phyloP scores from a whole-genome alignment of 2,329 filamentous ascomycete species.

The Pseudogymnoascus destructans region DNA sequence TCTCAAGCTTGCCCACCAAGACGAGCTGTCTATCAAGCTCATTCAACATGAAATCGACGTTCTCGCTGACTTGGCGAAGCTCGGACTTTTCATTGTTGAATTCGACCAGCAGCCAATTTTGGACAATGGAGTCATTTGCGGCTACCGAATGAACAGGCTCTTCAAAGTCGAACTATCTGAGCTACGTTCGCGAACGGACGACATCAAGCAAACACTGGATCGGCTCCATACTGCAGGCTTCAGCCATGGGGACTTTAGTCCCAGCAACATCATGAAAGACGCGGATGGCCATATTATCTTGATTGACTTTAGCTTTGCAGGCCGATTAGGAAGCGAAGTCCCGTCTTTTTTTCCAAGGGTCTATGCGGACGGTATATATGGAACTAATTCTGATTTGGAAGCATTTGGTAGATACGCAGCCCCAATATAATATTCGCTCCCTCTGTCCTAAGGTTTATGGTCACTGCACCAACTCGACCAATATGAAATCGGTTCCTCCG shows the following conservation, averaged over 20 bases:
- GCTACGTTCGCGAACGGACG: constrained; percentile 13
- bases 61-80: constrained; percentile 12
- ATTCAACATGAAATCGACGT: constrained; percentile 15
- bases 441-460: too few relatives aligned
- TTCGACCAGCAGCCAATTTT: constrained; percentile 13
- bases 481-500: too few relatives aligned
- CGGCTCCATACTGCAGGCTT: constrained; percentile 13
- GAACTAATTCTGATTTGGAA: too few relatives aligned
- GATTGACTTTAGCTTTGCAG: too few relatives aligned
- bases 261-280: not conserved
- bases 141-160: constrained; percentile 16
- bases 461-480: too few relatives aligned
- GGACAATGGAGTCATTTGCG: constrained; percentile 13
- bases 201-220: constrained; percentile 13
- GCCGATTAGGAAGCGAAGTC: too few relatives aligned
- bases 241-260: constrained; percentile 15
- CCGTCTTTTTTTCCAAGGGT: too few relatives aligned
- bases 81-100: constrained; percentile 14
- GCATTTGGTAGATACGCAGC: too few relatives aligned
- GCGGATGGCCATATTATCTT: too few relatives aligned
- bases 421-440: too few relatives aligned
- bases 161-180: constrained; percentile 14
- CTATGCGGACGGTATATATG: too few relatives aligned
- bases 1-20: constrained; percentile 14
- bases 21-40: constrained; percentile 15